Evolutionary conservation across 495 filamentous ascomycete species (phyloP), one percentile per base, ranked within the genome.

Genomic region (Penicillium soppii): DNA sequence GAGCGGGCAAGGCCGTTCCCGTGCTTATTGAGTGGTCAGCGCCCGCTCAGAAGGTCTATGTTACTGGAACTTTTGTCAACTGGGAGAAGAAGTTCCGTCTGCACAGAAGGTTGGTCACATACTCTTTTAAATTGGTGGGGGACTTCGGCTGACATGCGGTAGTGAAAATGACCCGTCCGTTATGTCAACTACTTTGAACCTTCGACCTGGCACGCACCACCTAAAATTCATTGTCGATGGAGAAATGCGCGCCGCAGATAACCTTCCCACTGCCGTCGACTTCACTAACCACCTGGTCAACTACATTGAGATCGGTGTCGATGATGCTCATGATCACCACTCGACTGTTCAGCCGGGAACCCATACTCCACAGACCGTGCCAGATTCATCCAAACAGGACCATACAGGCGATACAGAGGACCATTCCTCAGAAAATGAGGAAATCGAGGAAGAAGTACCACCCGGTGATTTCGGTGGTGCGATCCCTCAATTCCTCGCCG

Each of bases 261-360:
- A 87, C 53, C 80, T 96, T 19, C 92, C 94, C 2, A 97, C 95
- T 0, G 92, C 94, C 0, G 94, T 98, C 21, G 94, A 98, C 70
- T 95, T 91, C 66, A 94, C 90, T 35, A 96, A 96, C 63, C 92
- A 95, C 61, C 74, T 98, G 17, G 91, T 98, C 53, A 98, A 98
- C 72, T 98, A 98, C 61, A 85, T 98, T 59, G 94, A 98, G 71
- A 87, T 97, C 46, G 90, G 79, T 63, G 81, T 89, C 8, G 88
- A 95, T 56, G 87, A 91, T 61, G 63, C 62, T 29, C 61, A 62
- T 41, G 65, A 73, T 39, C 68, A 58, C 38, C 37, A 43, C 51
- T 54, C 54, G n/a, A 32, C 50, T 21, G 53, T 69, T 43, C 63
- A 73, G 9, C 52, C 73, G 5, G 75, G 70, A 7, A 55, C 69